Evolutionary conservation across 2,329 filamentous ascomycete species (phyloP).

Genomic region (Aspergillus aculeatus): DNA sequence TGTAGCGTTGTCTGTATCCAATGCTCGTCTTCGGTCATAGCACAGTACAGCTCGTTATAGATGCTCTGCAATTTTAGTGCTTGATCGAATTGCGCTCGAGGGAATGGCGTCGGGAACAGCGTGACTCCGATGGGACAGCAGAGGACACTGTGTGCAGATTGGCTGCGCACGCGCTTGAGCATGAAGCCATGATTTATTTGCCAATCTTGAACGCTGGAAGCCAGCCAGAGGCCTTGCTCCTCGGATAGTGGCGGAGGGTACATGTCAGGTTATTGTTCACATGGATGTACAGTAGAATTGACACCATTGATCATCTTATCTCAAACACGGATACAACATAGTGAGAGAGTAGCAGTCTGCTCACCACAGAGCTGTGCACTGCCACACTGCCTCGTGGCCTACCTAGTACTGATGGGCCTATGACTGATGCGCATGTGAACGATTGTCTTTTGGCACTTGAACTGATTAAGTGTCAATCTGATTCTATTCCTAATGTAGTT

Average conservation of each 20-base stretch:
- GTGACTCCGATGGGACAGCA: slow-evolving; percentile 23
- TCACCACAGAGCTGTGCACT: too few species aligned
- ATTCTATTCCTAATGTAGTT: background rate
- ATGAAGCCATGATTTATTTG: slow-evolving; percentile 44
- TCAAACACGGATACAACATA: too few species aligned
- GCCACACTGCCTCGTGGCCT: background rate
- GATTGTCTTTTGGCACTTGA: too few species aligned
- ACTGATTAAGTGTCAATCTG: background rate
- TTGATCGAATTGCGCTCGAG: slow-evolving; percentile 36
- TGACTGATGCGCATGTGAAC: too few species aligned
- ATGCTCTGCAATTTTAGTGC: slow-evolving; percentile 59
- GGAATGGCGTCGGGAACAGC: slow-evolving; percentile 38
- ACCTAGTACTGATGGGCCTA: too few species aligned
- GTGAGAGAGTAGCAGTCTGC: too few species aligned
- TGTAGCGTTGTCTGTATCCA: slow-evolving; percentile 37
- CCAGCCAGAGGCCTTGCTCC: slow-evolving; percentile 29
- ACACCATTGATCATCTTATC: too few species aligned
- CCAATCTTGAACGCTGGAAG: slow-evolving; percentile 42
- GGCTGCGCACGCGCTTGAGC: slow-evolving; percentile 33
- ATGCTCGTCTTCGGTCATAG: slow-evolving; percentile 40
- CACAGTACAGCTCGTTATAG: slow-evolving; percentile 53
- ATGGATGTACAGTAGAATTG: too few species aligned
- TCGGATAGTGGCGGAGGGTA: slow-evolving; percentile 37
- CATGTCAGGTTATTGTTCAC: background rate
- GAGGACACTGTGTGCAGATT: slow-evolving; percentile 28